These are phyloP conservation scores for Zoysia pacifica DNA, from an alignment of 176 grass and related monocot species.

Conservation along the genomic window DNA sequence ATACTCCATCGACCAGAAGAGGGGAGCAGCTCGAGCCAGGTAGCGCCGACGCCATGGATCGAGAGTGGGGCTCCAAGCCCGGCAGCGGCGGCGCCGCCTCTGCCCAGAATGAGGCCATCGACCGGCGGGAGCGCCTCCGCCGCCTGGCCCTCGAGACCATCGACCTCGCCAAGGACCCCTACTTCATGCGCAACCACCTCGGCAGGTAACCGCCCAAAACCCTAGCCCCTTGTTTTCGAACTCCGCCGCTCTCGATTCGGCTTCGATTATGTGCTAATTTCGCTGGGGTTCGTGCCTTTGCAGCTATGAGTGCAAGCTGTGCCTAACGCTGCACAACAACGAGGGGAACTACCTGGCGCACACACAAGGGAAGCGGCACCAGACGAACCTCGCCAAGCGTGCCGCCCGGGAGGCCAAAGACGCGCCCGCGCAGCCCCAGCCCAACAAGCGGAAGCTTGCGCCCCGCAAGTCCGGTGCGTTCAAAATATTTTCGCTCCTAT, in stretches of 20 bases:
- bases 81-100: constrained; percentile 89
- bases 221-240: constrained; percentile 12
- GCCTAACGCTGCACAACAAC: constrained; percentile 97
- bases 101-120: constrained; percentile 94
- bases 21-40: not conserved
- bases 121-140: constrained; percentile 92
- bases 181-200: constrained; percentile 99
- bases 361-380: constrained; percentile 94
- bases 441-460: constrained; percentile 87
- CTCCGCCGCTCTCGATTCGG: not conserved
- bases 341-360: constrained; percentile 98
- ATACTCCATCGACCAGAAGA: not conserved
- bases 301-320: constrained; percentile 96
- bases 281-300: not conserved
- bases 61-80: constrained; percentile 94
- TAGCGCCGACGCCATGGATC: constrained; percentile 72
- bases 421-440: constrained; percentile 85
- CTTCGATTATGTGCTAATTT: constrained; percentile 17
- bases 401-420: constrained; percentile 95
- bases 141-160: constrained; percentile 96
- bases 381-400: constrained; percentile 96
- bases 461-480: constrained; percentile 79
- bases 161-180: constrained; percentile 97
- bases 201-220: constrained; percentile 62
- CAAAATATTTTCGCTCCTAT: not conserved